A percentile compares a stretch with the other conserved stretches of the same genome.
phyloP scores from a whole-genome alignment of 495 filamentous ascomycete genomes.

The Aspergillus nanangensis region DNA sequence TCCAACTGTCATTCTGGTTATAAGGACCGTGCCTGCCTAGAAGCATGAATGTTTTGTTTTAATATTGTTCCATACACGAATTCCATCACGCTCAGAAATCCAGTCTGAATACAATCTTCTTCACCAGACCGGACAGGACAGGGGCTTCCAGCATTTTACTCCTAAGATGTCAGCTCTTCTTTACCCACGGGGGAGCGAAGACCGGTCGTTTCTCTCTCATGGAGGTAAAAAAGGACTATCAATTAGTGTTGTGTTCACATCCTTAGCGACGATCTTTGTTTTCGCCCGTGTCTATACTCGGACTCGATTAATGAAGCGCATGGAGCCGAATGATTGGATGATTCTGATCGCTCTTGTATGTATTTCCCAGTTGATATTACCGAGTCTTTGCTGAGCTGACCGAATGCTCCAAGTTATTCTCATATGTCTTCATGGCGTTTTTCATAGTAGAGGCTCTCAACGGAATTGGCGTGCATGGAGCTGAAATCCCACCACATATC shows the following conservation, averaged over 20 bases:
- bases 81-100: no score
- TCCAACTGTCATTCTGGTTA: not conserved
- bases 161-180: no score
- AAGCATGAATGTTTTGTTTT: no score
- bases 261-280: slow-evolving; percentile 31
- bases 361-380: no score
- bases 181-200: slow-evolving; percentile 13
- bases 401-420: slow-evolving; percentile 19
- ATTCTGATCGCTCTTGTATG: slow-evolving; percentile 35
- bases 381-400: no score
- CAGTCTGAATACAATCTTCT: no score
- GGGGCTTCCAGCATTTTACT: no score
- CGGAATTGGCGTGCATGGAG: slow-evolving; percentile 39
- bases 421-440: slow-evolving; percentile 38
- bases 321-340: slow-evolving; percentile 44
- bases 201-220: slow-evolving; percentile 16
- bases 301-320: slow-evolving; percentile 25
- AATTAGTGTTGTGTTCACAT: slow-evolving; percentile 35
- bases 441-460: slow-evolving; percentile 34
- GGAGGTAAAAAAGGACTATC: slow-evolving; percentile 25
- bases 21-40: no score
- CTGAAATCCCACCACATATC: slow-evolving; percentile 29
- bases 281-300: slow-evolving; percentile 35
- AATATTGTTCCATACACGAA: no score
- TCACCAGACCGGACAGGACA: no score